Base-by-base conservation (phyloP, 495 filamentous ascomycete genomes). In the Neohortaea acidophila region DNA sequence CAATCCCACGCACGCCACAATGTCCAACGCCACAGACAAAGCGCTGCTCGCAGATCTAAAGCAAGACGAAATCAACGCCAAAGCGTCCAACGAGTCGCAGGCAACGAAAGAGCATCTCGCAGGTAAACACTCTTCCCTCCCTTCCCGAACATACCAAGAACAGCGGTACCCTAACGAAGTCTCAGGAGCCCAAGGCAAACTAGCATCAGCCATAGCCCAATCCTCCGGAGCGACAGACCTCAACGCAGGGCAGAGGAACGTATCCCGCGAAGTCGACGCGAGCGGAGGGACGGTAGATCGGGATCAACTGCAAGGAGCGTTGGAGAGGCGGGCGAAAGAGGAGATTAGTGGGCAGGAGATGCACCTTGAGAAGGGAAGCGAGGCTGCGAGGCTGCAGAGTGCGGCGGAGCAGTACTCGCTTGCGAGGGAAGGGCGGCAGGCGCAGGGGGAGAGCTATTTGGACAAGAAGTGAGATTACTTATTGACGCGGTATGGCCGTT, bases 351-450 rank as follows among this genome's bases (percentile, higher is more conserved):
- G 28, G 12, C 4, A 5, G 28, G 28, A 13, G 28, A 31, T 31
- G 28, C n/a, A 31, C n/a, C n/a, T 31, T 11, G n/a, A 31, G 28
- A 31, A 31, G n/a, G 28, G 28, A 15, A 31, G 28, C n/a, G 28
- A 31, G 28, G 28, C 28, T 6, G 28, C 28, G 28, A 5, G 28
- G 28, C 28, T 31, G n/a, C 28, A 31, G 28, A 31, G 28, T 15
- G 28, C 28, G 28, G 28, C 28, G 28, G 28, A 31, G 28, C 28
- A 31, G 28, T 31, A 31, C 17, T 11, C n/a, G 6, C 28, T 13
- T 11, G 28, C 28, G n/a, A 31, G 28, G n/a, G 28, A 31, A 6
- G 28, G 5, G 28, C 6, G 5, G 28, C 17, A 13, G 28, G 17
- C n/a, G 28, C 12, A 31, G n/a, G n/a, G n/a, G 28, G 28, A 4